Conservation (phyloP, 768 basidiomycete species). For the Suillus tomentosus region DNA sequence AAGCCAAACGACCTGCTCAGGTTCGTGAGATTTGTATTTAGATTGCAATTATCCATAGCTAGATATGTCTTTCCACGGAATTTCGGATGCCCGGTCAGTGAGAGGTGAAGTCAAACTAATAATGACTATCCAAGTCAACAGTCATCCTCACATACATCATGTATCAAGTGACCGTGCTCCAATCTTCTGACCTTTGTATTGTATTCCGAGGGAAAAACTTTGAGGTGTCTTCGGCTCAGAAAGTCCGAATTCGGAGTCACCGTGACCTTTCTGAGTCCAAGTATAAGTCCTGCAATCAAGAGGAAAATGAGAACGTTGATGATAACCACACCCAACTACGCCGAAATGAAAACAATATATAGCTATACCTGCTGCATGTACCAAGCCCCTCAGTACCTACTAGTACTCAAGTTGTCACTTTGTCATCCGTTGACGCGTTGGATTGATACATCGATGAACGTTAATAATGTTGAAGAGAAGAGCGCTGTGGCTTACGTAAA, state of each 20-base stretch:
- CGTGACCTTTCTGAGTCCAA: not conserved
- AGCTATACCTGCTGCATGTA: not conserved
- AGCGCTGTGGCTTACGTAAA: no score
- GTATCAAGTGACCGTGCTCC: not conserved
- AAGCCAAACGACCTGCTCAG: not conserved
- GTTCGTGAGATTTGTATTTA: not conserved
- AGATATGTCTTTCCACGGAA: not conserved
- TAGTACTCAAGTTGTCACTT: no score
- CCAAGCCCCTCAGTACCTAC: not conserved
- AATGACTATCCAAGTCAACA: not conserved
- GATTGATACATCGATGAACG: no score
- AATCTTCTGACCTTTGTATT: not conserved
- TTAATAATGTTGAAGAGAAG: no score
- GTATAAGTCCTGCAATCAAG: not conserved
- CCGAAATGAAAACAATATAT: not conserved
- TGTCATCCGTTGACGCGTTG: no score
- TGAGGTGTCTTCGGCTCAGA: not conserved
- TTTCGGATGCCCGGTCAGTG: not conserved
- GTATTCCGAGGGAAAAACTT: not conserved
- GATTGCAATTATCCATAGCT: not conserved
- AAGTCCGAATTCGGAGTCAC: not conserved
- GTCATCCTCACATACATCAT: not conserved
- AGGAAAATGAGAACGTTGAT: not conserved
- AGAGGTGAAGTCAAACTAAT: not conserved
- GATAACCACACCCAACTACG: not conserved